These are phyloP conservation scores for Myxozyma sirexii DNA, from an alignment of 805 yeast species.

Conservation along the genomic window DNA sequence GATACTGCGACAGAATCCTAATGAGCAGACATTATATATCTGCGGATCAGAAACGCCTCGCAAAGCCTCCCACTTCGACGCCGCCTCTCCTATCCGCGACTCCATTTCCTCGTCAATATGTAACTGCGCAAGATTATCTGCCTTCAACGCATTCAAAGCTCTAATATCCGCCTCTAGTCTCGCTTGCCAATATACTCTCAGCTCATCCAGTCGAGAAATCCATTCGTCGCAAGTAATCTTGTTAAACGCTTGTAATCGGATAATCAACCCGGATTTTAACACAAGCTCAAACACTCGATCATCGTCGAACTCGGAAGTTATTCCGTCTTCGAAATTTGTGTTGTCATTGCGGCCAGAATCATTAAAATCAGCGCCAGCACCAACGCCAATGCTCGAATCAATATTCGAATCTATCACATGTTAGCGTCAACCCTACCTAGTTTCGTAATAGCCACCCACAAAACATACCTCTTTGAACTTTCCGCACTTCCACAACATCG, in stretches of 20 bases:
- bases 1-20: constrained; percentile 62
- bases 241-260: constrained; percentile 62
- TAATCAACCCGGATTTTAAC: constrained; percentile 49
- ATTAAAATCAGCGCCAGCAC: constrained; percentile 27
- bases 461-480: constrained; percentile 35
- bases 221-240: constrained; percentile 59
- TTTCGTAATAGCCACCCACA: too few relatives aligned
- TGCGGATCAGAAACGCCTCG: constrained; percentile 56
- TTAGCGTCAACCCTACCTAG: too few relatives aligned
- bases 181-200: constrained; percentile 62
- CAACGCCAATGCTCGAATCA: constrained; percentile 26
- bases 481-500: constrained; percentile 34
- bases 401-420: constrained; percentile 5
- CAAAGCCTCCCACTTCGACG: constrained; percentile 58
- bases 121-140: constrained; percentile 51
- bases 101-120: constrained; percentile 61
- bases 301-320: constrained; percentile 24
- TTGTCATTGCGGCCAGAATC: constrained; percentile 22
- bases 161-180: constrained; percentile 49
- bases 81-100: constrained; percentile 51
- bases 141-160: constrained; percentile 46
- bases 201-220: constrained; percentile 54
- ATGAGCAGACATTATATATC: constrained; percentile 57
- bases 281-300: constrained; percentile 59
- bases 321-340: constrained; percentile 26